phyloP scores from a whole-genome alignment of 225 moss, liverwort and hornwort genomes.

The Bryoerythrophyllum caledonicum region DNA sequence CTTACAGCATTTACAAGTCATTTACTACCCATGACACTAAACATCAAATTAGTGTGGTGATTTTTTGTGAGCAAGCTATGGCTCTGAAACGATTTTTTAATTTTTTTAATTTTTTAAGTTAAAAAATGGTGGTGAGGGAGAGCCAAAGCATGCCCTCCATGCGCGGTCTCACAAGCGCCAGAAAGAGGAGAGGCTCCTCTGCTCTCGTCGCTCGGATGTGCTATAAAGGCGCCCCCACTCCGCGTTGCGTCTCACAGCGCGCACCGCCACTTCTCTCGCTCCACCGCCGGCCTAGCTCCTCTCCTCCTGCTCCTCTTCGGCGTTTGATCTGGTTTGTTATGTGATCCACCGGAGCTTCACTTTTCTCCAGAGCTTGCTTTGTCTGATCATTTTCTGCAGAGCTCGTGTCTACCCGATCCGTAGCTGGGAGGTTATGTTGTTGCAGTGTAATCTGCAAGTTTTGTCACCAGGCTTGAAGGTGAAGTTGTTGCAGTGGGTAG shows the following conservation, averaged over 20 bases:
- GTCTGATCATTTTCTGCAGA: not conserved
- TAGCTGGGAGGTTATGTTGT: not conserved
- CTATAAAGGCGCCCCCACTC: slow-evolving; percentile 18
- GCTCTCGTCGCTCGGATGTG: not conserved
- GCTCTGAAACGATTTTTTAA: no score
- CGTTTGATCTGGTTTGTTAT: not conserved
- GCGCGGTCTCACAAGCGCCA: not conserved
- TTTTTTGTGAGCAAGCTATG: no score
- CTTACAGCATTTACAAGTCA: no score
- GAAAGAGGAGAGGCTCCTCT: no score
- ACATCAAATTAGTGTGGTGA: no score
- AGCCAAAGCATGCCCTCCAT: not conserved
- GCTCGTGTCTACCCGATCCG: not conserved
- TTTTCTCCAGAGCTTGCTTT: not conserved
- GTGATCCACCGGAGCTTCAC: not conserved
- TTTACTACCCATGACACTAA: no score
- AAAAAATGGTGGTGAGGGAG: not conserved
- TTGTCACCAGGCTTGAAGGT: not conserved
- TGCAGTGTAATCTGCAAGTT: not conserved
- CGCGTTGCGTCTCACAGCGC: not conserved
- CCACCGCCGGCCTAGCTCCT: no score
- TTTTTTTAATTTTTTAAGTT: no score
- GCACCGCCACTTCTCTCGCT: not conserved
- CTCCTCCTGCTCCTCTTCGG: not conserved
- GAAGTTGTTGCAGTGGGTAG: no score